phyloP scores from a whole-genome alignment of 176 grass and related monocot species.

The Lolium multiflorum region DNA sequence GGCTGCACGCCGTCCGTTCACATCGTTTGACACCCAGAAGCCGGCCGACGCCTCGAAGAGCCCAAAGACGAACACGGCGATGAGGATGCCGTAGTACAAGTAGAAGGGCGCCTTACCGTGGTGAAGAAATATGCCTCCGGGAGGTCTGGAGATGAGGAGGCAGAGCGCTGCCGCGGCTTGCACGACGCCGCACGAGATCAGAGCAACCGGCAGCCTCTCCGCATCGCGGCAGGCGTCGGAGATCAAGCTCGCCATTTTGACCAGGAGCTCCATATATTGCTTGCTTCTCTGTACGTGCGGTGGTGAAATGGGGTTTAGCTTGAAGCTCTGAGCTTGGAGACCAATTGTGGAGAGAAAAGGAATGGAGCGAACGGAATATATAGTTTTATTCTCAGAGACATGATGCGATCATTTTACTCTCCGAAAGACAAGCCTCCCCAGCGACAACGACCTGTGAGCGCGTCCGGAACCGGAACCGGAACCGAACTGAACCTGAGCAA shows the following conservation, averaged over 20 bases:
- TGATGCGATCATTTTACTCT: too few species aligned
- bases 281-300: too few species aligned
- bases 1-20: neutral
- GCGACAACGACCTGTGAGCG: too few species aligned
- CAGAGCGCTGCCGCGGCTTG: neutral
- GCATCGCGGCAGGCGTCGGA: neutral
- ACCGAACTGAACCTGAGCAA: too few species aligned
- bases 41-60: neutral
- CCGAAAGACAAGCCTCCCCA: too few species aligned
- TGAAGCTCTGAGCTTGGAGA: too few species aligned
- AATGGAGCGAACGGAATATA: too few species aligned
- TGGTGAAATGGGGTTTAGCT: too few species aligned
- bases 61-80: neutral
- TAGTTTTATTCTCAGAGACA: too few species aligned
- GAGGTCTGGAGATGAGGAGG: neutral
- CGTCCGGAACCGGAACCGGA: too few species aligned
- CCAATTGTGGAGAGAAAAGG: too few species aligned
- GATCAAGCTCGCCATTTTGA: neutral
- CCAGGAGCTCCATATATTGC: too few species aligned
- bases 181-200: neutral
- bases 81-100: constrained; percentile 9
- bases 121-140: neutral
- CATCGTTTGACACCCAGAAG: neutral
- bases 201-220: neutral
- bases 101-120: neutral